phyloP scores from a whole-genome alignment of 495 filamentous ascomycete genomes.

The Penicillium mononematosum region DNA sequence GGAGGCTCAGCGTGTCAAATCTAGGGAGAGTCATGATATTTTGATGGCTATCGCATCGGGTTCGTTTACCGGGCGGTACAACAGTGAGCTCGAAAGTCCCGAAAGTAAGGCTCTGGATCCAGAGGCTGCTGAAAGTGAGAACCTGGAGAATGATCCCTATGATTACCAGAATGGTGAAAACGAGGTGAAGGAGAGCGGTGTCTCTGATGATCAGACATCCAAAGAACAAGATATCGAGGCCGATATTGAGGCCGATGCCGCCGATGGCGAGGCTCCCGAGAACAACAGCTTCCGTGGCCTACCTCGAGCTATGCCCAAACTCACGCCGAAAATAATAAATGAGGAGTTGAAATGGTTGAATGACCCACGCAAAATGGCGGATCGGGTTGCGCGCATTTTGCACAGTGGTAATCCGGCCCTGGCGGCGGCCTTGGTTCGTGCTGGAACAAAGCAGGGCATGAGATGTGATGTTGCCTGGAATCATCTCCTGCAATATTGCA shows the following conservation, averaged over 20 bases:
- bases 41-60: conserved; percentile 26
- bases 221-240: neutral
- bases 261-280: neutral
- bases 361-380: conserved; percentile 65
- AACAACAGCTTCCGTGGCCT: neutral
- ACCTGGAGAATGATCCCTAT: neutral
- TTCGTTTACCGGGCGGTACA: neutral
- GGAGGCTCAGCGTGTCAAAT: neutral
- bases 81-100: conserved; percentile 1
- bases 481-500: conserved; percentile 68
- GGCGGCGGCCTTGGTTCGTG: conserved; percentile 63
- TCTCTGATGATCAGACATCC: neutral
- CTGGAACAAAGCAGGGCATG: conserved; percentile 56
- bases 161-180: neutral
- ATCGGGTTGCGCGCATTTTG: conserved; percentile 59
- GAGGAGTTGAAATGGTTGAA: conserved; percentile 61
- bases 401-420: conserved; percentile 54
- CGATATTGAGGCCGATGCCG: neutral
- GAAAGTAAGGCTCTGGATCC: conserved; percentile 4
- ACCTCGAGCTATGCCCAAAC: neutral
- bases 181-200: conserved; percentile 2
- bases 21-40: neutral
- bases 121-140: neutral
- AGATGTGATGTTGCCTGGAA: conserved; percentile 81
- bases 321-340: conserved; percentile 29